Evolutionary conservation across 768 basidiomycete species (phyloP).

Genomic region (Trametes cubensis): DNA sequence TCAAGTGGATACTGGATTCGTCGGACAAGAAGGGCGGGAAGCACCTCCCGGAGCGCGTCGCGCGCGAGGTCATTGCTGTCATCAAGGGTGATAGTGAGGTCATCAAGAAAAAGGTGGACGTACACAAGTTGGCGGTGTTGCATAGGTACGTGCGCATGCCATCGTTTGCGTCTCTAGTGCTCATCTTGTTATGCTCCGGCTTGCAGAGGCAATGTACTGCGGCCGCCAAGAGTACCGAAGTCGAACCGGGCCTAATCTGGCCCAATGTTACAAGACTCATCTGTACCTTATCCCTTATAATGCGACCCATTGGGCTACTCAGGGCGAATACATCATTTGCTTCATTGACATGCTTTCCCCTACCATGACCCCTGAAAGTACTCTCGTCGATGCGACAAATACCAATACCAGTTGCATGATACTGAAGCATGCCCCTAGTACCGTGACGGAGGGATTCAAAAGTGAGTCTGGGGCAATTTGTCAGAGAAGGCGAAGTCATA

Average conservation of each 20-base stretch:
- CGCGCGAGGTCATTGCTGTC: slow-evolving; percentile 75
- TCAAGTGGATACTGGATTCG: slow-evolving; percentile 72
- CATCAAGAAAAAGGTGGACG: slow-evolving; percentile 60
- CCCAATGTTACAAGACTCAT: too few species aligned
- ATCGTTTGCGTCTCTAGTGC: too few species aligned
- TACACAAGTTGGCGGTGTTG: slow-evolving; percentile 72
- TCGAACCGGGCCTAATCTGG: slow-evolving; percentile 37
- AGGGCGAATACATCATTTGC: background rate
- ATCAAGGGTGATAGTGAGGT: slow-evolving; percentile 58
- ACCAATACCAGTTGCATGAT: too few species aligned
- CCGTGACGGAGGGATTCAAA: too few species aligned
- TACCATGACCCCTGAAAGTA: too few species aligned
- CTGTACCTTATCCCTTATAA: background rate
- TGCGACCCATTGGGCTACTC: background rate
- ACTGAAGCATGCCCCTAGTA: too few species aligned
- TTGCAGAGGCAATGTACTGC: slow-evolving; percentile 19
- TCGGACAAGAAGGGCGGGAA: slow-evolving; percentile 59
- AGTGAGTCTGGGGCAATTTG: too few species aligned
- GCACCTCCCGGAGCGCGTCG: slow-evolving; percentile 68
- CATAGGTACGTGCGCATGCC: slow-evolving; percentile 65
- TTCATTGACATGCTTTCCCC: too few species aligned
- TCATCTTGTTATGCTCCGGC: too few species aligned
- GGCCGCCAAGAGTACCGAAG: slow-evolving; percentile 19
- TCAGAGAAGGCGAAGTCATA: too few species aligned
- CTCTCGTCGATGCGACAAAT: too few species aligned